Base-by-base conservation (phyloP, 257 asterid genomes). In the Coffea canephora region DNA sequence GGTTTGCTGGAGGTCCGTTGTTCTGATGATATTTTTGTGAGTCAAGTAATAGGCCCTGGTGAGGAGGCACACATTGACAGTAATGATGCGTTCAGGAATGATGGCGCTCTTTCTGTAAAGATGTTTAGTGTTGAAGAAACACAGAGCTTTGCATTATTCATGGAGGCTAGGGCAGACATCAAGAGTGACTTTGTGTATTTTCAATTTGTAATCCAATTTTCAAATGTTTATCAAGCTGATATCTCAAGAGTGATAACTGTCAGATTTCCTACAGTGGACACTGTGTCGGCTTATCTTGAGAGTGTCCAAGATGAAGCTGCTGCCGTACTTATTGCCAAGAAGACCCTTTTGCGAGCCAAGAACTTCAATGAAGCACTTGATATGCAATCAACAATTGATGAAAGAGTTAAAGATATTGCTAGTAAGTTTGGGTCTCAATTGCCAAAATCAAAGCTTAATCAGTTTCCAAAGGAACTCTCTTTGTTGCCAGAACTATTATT, bases 301-400 rank as follows among this genome's bases (percentile, higher is more conserved):
- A 95, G 99, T 82, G 91, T 91, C 83, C 98, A 93, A 76, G 97
- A 93, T 81, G 99, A 93, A 86, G 97, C 93, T 67, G 97, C 92
- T 72, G 97, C 96, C 77, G 95, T 93, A 86, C 97, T 95, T 75
- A 90, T 91, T 75, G 94, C 93, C 71, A 95, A 95, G 88, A 84
- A 92, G 85, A 89, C 97, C 45, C 87, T 95, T 64, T 85, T 95
- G 89, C 91, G 84, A 84, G 99, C 98, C 80, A 93, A 89, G 83
- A 83, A 66, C 80, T 86, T 74, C 76, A 90, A 77, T 16, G 93
- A 90, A 59, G 91, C 99, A 57, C 85, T 90, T 83, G 98, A 91
- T 80, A 88, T 91, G 97, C 87, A 87, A 76, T 84, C 71, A 78
- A 90, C 90, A 4, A 77, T 95, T 81, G 98, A 93, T 67, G 98